Percentiles rank a stretch among this genome's conserved stretches.
Evolutionary conservation across 495 filamentous ascomycete genomes (phyloP).

Genomic region (Xylaria intraflava): DNA sequence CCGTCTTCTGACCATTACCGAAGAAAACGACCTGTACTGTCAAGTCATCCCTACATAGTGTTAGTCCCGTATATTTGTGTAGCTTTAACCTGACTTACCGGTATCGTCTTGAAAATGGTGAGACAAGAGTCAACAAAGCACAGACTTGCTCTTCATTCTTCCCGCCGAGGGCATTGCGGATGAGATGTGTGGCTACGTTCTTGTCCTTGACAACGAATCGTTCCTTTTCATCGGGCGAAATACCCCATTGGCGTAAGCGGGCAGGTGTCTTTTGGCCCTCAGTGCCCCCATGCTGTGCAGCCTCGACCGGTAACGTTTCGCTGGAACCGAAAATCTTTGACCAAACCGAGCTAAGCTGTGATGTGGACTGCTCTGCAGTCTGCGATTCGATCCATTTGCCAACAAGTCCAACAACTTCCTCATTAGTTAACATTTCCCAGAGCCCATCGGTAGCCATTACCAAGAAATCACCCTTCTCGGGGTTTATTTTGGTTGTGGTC

Average conservation of each 20-base stretch:
- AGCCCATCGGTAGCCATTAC: constrained; percentile 96
- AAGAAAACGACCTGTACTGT: constrained; percentile 99
- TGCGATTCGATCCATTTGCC: constrained; percentile 92
- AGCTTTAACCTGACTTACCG: constrained; percentile 44
- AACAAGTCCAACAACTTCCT: constrained; percentile 94
- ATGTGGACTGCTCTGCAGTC: constrained; percentile 31
- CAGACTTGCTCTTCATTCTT: constrained; percentile 91
- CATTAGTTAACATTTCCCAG: constrained; percentile 99
- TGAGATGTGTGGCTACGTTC: constrained; percentile 92
- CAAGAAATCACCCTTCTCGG: constrained; percentile 85
- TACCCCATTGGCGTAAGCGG: constrained; percentile 77
- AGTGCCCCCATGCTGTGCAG: constrained; percentile 20
- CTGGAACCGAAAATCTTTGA: constrained; percentile 48
- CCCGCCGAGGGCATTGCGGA: constrained; percentile 91
- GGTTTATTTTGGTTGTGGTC: constrained; percentile 91
- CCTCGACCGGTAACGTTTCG: constrained; percentile 53
- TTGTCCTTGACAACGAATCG: constrained; percentile 92
- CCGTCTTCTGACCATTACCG: constrained; percentile 66
- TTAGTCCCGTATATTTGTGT: constrained; percentile 1
- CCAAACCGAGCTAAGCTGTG: constrained; percentile 46
- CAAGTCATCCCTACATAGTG: constrained; percentile 59
- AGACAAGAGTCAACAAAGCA: constrained; percentile 84
- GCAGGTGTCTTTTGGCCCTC: constrained; percentile 66
- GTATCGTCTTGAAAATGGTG: constrained; percentile 84
- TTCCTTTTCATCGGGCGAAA: constrained; percentile 57